Evolutionary conservation across 169 alveolate species (phyloP).

Genomic region (Cryptosporidium meleagridis): DNA sequence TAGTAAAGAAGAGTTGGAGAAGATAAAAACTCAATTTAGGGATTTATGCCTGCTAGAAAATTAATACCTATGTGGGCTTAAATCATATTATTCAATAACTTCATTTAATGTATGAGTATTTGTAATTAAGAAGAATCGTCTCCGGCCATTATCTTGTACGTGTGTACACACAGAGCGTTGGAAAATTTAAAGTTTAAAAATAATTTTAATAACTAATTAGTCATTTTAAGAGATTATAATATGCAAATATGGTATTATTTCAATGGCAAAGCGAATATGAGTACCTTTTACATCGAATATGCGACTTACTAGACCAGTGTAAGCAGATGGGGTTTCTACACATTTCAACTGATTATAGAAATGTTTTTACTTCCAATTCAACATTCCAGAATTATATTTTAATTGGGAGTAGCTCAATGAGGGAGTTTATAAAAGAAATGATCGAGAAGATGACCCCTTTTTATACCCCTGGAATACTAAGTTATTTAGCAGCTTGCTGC

Average conservation of each 20-base stretch:
- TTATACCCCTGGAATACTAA: conserved; percentile 63
- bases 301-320: conserved; percentile 71
- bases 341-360: conserved; percentile 45
- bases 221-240: not conserved
- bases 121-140: not conserved
- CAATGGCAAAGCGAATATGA: conserved; percentile 75
- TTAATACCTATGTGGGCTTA: not conserved
- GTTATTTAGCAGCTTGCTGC: conserved; percentile 72
- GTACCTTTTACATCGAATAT: conserved; percentile 55
- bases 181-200: not conserved
- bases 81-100: not conserved
- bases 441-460: conserved; percentile 46
- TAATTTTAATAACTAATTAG: not conserved
- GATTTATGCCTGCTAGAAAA: not conserved
- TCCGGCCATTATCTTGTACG: not conserved
- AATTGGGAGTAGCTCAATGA: conserved; percentile 46
- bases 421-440: conserved; percentile 53
- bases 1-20: not conserved
- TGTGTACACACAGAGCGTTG: conserved; percentile 27
- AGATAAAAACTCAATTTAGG: not conserved
- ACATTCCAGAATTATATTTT: conserved; percentile 61
- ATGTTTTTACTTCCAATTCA: conserved; percentile 14
- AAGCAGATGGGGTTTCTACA: conserved; percentile 67
- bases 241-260: conserved; percentile 43
- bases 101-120: not conserved